phyloP scores from a whole-genome alignment of 108 stramenopile species.

The Pseudonitzschia delicatissima region DNA sequence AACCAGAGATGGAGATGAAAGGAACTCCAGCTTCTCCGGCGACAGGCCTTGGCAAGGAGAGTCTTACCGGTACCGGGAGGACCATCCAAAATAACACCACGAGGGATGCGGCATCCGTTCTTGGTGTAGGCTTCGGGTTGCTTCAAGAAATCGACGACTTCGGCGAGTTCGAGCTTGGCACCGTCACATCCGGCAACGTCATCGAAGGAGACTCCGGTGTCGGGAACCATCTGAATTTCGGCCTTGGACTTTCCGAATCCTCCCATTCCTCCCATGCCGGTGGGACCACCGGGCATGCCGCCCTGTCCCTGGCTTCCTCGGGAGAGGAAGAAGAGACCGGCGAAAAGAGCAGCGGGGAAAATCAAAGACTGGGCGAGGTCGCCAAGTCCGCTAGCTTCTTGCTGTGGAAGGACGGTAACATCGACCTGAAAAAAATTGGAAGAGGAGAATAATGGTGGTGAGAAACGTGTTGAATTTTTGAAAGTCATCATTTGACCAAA shows the following conservation, averaged over 20 bases:
- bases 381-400: constrained; percentile 75
- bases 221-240: constrained; percentile 84
- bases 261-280: constrained; percentile 86
- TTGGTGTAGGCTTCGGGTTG: constrained; percentile 77
- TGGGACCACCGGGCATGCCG: constrained; percentile 44
- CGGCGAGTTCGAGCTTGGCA: constrained; percentile 91
- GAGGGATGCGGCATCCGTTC: constrained; percentile 83
- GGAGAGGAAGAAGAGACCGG: constrained; percentile 91
- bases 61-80: constrained; percentile 91
- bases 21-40: constrained; percentile 98
- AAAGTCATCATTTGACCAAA: background rate
- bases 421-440: constrained; percentile 53
- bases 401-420: constrained; percentile 81
- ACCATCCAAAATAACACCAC: constrained; percentile 74
- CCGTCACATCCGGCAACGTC: constrained; percentile 96
- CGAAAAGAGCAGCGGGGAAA: constrained; percentile 84
- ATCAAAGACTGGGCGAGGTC: constrained; percentile 78
- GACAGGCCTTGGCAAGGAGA: constrained; percentile 93
- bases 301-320: constrained; percentile 68
- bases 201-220: constrained; percentile 88
- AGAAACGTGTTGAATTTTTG: background rate
- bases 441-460: background rate
- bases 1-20: constrained; percentile 91
- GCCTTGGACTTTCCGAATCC: constrained; percentile 90
- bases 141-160: constrained; percentile 94